phyloP scores from a whole-genome alignment of 2,329 filamentous ascomycete species.

The Penicillium crustosum region DNA sequence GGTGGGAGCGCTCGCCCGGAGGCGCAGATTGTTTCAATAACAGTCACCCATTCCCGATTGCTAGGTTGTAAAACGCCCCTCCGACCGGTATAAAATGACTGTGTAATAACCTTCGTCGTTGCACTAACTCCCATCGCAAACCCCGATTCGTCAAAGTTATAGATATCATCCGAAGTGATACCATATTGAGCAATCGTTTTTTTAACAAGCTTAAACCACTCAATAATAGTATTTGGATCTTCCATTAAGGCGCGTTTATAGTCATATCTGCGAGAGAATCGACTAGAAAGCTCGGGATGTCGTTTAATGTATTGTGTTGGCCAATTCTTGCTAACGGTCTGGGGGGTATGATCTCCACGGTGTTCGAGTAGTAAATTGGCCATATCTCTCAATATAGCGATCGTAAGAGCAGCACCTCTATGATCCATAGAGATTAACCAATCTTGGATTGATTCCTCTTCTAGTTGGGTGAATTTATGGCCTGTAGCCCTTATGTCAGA shows the following conservation, averaged over 20 bases:
- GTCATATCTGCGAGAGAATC: conserved; percentile 1
- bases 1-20: conserved; percentile 2
- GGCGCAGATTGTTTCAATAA: too few relatives aligned
- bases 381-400: background rate
- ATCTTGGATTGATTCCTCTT: background rate
- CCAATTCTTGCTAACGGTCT: background rate
- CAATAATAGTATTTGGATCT: background rate
- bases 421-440: background rate
- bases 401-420: background rate
- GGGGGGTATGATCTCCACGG: background rate
- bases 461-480: conserved; percentile 4
- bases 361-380: background rate
- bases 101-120: background rate
- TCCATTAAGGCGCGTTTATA: background rate
- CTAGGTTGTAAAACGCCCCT: conserved; percentile 10
- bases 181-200: background rate
- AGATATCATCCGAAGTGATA: too few relatives aligned
- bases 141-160: too few relatives aligned
- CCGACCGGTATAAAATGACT: background rate
- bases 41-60: conserved; percentile 3
- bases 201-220: background rate
- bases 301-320: background rate
- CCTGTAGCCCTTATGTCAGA: background rate
- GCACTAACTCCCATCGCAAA: background rate
- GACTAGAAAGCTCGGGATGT: background rate